Conservation (phyloP, 768 basidiomycete species). For the Russula dissimulans region DNA sequence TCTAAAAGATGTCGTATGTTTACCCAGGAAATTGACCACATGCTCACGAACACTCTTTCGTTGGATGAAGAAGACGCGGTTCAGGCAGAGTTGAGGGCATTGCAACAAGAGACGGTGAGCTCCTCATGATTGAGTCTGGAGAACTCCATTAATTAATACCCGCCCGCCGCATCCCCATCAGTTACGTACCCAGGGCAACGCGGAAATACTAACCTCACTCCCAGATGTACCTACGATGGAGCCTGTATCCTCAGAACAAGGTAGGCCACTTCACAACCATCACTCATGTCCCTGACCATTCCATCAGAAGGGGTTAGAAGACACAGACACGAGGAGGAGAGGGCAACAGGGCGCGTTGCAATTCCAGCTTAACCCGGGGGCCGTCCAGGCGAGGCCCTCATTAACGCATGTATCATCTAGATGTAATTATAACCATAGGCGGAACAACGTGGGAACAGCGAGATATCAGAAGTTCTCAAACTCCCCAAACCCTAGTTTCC, state of each 20-base stretch:
- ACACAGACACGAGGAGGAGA: not conserved
- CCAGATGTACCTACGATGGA: slow-evolving; percentile 45
- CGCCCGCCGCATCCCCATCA: slow-evolving; percentile 25
- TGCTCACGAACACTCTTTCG: slow-evolving; percentile 73
- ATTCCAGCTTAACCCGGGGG: slow-evolving; percentile 22
- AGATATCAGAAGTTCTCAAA: slow-evolving; percentile 65
- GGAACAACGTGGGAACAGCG: not conserved
- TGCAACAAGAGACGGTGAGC: slow-evolving; percentile 59
- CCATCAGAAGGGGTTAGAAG: slow-evolving; percentile 1
- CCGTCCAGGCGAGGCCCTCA: not conserved
- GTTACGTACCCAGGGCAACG: slow-evolving; percentile 15
- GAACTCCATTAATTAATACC: slow-evolving; percentile 23
- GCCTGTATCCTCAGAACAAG: slow-evolving; percentile 31
- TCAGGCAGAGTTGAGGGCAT: slow-evolving; percentile 63
- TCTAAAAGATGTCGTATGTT: not conserved
- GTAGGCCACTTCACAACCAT: slow-evolving; percentile 21
- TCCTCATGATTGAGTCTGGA: not conserved
- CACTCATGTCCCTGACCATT: not conserved
- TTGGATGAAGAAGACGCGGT: slow-evolving; percentile 92
- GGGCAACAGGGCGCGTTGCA: slow-evolving; percentile 23
- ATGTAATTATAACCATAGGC: slow-evolving; percentile 4
- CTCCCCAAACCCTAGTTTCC: slow-evolving; percentile 83
- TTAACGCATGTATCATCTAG: slow-evolving; percentile 16
- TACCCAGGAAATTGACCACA: slow-evolving; percentile 79
- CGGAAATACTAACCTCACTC: slow-evolving; percentile 30